Base-by-base conservation (phyloP, 2,329 filamentous ascomycete genomes). In the Arthroderma sp. region DNA sequence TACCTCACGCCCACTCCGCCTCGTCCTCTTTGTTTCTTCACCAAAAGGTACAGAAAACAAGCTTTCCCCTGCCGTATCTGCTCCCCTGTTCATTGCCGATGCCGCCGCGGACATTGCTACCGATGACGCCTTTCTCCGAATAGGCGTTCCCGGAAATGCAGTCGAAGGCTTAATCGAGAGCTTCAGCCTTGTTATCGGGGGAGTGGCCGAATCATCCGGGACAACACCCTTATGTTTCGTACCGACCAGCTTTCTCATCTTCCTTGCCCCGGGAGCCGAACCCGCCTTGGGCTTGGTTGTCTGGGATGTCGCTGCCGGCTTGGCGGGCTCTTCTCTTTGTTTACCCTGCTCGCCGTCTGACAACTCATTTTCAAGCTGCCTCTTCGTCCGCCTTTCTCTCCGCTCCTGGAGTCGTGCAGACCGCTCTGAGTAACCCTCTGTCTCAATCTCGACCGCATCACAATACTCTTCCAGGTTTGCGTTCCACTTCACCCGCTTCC, bases 251-350 rank as follows among this genome's bases (percentile, higher is more conserved):
- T 48, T 48, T 27, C 46, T 46, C 39, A 51, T 47, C 38, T 48
- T 50, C 43, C 44, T 39, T 22, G 46, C 42, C 15, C 39, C 40
- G 8, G 40, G 37, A 10, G 48, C 42, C 11, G 50, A 59, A 52
- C 47, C 56, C 51, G 43, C 56, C 50, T 53, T 53, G 50, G 50
- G 54, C 40, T 36, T 53, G 28, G 50, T 52, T 52, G 52, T 51
- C 51, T 52, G 51, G 45, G 38, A 51, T 30, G 40, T 51, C 47
- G 47, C 48, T 50, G 43, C 50, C 38, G 42, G 37, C 40, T 33
- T 31, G 33, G 22, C 29, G 5, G 22, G 33, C 3, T n/a, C n/a
- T 8, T 31, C 34, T 4, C 22, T 7, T 15, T 40, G 6, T 30
- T 40, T 30, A n/a, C 9, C 11, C 6, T 27, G 28, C 10, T 47